phyloP scores from a whole-genome alignment of 2,329 filamentous ascomycete genomes.

The Microdochium bolleyi region DNA sequence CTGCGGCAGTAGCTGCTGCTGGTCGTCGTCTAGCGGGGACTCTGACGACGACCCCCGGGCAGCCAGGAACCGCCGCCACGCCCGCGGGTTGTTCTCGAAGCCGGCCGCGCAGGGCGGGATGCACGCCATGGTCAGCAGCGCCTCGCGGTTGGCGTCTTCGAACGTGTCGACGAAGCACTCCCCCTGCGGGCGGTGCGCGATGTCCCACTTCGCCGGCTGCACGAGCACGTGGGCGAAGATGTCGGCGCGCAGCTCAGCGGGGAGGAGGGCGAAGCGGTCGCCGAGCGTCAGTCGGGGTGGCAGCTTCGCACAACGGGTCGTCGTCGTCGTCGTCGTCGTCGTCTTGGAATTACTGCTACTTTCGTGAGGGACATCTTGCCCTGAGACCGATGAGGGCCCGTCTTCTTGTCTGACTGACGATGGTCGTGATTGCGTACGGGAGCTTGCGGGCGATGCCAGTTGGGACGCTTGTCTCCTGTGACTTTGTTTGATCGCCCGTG shows the following conservation, averaged over 20 bases:
- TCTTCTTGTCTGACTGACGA: too few species aligned
- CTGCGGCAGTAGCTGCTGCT: too few species aligned
- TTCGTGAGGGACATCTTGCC: too few species aligned
- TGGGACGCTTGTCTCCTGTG: too few species aligned
- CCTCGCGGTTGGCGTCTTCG: background rate
- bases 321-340: too few species aligned
- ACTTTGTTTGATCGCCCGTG: too few species aligned
- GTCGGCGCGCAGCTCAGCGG: conserved; percentile 6
- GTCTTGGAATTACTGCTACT: too few species aligned
- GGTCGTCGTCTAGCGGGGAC: background rate
- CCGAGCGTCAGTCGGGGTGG: conserved; percentile 1
- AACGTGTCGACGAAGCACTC: background rate
- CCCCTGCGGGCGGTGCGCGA: conserved; percentile 1
- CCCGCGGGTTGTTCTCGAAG: background rate
- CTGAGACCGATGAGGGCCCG: too few species aligned
- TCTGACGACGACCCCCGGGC: background rate
- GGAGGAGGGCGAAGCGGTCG: conserved; percentile 3
- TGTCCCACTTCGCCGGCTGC: conserved; percentile 8
- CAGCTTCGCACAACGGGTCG: too few species aligned
- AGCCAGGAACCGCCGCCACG: background rate
- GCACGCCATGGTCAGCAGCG: background rate
- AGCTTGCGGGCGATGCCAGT: too few species aligned
- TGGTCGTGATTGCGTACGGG: background rate
- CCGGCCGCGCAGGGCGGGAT: background rate
- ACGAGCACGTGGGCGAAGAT: conserved; percentile 10